Percentiles rank a stretch among this genome's conserved stretches.
Evolutionary conservation across 129 eudicot genomes (phyloP).

Genomic region (Artemisia argyi): DNA sequence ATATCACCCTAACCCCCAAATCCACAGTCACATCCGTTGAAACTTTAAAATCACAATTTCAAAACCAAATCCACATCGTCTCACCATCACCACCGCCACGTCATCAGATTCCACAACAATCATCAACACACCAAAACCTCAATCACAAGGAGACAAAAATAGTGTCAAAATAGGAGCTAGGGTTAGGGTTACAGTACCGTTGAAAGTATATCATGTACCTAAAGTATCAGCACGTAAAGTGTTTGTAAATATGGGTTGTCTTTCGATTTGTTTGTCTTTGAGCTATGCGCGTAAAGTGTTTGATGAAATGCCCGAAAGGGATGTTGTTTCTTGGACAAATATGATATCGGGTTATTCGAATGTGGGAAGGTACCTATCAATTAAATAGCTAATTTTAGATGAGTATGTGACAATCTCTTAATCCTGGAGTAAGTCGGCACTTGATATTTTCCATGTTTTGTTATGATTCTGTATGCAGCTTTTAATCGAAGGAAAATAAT

Average conservation of each 20-base stretch:
- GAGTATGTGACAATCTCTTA: slow-evolving; percentile 46
- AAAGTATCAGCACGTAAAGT: slow-evolving; percentile 36
- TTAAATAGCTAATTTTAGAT: slow-evolving; percentile 59
- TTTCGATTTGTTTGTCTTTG: too few relatives aligned
- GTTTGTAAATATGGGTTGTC: too few relatives aligned
- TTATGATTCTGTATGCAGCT: background rate
- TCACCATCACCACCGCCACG: slow-evolving; percentile 17
- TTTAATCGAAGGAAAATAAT: background rate
- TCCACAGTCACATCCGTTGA: slow-evolving; percentile 7
- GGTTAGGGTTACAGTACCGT: slow-evolving; percentile 64
- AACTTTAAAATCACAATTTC: too few relatives aligned
- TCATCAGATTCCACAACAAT: slow-evolving; percentile 30
- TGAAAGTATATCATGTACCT: slow-evolving; percentile 78
- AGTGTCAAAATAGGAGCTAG: slow-evolving; percentile 55
- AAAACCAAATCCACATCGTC: too few relatives aligned
- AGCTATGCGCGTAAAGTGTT: too few relatives aligned
- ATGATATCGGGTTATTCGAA: too few relatives aligned
- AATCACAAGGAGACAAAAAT: slow-evolving; percentile 29
- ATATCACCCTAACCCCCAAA: background rate
- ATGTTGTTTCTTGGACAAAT: too few relatives aligned
- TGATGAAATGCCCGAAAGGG: too few relatives aligned
- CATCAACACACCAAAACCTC: slow-evolving; percentile 25
- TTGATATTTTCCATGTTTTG: background rate
- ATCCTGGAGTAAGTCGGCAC: background rate
- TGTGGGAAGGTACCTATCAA: slow-evolving; percentile 27